These are phyloP conservation scores for Aspergillus amoenus DNA, from an alignment of 2,329 filamentous ascomycete genomes.

Conservation along the genomic window DNA sequence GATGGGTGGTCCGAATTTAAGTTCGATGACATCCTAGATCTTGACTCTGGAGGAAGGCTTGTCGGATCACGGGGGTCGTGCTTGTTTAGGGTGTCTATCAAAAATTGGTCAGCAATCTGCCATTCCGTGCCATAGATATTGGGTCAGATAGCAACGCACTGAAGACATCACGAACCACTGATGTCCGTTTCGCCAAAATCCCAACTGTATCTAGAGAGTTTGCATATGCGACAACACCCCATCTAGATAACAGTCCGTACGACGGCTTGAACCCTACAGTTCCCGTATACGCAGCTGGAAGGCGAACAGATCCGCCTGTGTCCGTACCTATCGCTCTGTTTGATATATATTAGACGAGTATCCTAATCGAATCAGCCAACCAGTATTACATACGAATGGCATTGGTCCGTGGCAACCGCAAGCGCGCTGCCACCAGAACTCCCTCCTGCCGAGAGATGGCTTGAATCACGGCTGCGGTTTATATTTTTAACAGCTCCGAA, in stretches of 20 bases:
- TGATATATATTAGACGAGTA: constrained; percentile 10
- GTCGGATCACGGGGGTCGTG: constrained; percentile 75
- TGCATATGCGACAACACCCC: constrained; percentile 85
- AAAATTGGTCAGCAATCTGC: constrained; percentile 15
- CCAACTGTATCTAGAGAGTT: constrained; percentile 93
- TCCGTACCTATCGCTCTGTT: constrained; percentile 79
- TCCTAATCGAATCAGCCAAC: not conserved
- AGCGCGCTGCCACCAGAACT: constrained; percentile 94
- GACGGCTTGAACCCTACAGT: constrained; percentile 86
- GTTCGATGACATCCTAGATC: constrained; percentile 51
- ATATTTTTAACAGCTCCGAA: constrained; percentile 64
- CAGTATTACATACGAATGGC: constrained; percentile 51
- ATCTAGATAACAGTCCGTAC: constrained; percentile 82
- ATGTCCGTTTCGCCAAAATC: constrained; percentile 61
- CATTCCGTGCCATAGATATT: not conserved
- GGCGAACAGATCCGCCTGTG: constrained; percentile 82
- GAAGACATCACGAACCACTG: constrained; percentile 54
- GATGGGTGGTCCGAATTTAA: constrained; percentile 29
- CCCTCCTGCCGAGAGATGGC: constrained; percentile 69
- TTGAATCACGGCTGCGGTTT: constrained; percentile 36
- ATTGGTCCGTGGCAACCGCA: constrained; percentile 67
- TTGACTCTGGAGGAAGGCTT: constrained; percentile 58
- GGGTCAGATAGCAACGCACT: constrained; percentile 37
- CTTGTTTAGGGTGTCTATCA: constrained; percentile 51
- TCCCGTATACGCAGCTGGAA: constrained; percentile 85